phyloP scores from a whole-genome alignment of 2,329 filamentous ascomycete species.

The Tolypocladium guangdongense region DNA sequence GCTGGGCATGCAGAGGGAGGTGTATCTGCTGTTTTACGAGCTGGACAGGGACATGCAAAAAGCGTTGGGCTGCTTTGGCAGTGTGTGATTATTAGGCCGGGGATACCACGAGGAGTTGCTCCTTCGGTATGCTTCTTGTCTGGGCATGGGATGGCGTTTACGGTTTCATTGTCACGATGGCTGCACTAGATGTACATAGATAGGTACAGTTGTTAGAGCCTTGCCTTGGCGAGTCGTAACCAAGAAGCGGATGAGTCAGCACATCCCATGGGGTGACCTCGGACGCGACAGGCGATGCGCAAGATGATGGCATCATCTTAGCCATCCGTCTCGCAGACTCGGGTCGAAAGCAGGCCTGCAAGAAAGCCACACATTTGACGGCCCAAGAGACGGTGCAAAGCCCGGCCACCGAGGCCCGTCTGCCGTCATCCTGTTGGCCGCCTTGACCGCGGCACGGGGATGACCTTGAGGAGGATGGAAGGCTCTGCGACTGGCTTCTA shows the following conservation, averaged over 20 bases:
- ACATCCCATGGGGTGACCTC: background rate
- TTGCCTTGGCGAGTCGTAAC: background rate
- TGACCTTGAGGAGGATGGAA: background rate
- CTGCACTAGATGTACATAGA: background rate
- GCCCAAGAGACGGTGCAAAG: background rate
- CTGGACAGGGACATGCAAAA: conserved; percentile 43
- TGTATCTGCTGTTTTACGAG: conserved; percentile 95
- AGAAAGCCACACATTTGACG: background rate
- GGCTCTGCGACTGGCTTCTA: background rate
- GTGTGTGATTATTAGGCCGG: background rate
- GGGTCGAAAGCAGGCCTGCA: background rate
- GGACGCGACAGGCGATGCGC: background rate
- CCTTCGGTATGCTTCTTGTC: background rate
- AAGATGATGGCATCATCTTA: background rate
- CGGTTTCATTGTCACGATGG: background rate
- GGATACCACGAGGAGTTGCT: background rate
- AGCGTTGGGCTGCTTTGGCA: conserved; percentile 1
- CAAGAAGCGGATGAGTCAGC: background rate
- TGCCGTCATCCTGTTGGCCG: background rate
- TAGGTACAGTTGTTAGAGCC: too few species aligned
- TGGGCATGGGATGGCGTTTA: background rate
- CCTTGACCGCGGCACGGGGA: background rate
- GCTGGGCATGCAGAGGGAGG: conserved; percentile 85
- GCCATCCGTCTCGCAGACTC: background rate
- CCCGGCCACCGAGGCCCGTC: background rate